phyloP scores from a whole-genome alignment of 2,329 filamentous ascomycete species.

The Trichophyton rubrum region DNA sequence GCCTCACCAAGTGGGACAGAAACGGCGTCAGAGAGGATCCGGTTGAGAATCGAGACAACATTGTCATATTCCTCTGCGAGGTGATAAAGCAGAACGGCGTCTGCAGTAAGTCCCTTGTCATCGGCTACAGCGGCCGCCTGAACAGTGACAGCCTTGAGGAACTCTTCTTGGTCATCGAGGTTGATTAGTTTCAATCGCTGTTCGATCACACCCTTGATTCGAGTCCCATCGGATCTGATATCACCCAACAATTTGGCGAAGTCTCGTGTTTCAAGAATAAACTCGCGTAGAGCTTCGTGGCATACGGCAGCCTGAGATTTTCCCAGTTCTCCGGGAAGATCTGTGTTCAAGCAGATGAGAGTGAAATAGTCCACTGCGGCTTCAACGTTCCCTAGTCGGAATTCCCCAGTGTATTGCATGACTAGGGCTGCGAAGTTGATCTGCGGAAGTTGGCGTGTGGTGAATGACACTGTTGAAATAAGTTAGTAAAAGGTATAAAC shows the following conservation, averaged over 20 bases:
- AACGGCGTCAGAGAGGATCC: slow-evolving; percentile 78
- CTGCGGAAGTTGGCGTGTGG: slow-evolving; percentile 49
- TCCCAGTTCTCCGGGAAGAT: slow-evolving; percentile 61
- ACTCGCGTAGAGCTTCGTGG: slow-evolving; percentile 82
- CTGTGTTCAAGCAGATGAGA: slow-evolving; percentile 81
- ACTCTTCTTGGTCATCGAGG: slow-evolving; percentile 65
- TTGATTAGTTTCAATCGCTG: slow-evolving; percentile 70
- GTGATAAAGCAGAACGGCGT: slow-evolving; percentile 89
- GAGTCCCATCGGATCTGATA: slow-evolving; percentile 70
- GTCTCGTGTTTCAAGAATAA: slow-evolving; percentile 91
- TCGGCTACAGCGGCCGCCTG: slow-evolving; percentile 88
- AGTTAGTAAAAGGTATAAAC: slow-evolving; percentile 6
- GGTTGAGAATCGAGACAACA: slow-evolving; percentile 81
- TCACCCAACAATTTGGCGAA: slow-evolving; percentile 91
- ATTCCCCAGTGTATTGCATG: slow-evolving; percentile 90
- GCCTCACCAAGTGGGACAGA: slow-evolving; percentile 65
- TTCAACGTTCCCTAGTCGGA: slow-evolving; percentile 77
- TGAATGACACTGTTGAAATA: slow-evolving; percentile 39
- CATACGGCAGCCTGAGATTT: slow-evolving; percentile 69
- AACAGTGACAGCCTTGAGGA: slow-evolving; percentile 81
- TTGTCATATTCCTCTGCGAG: slow-evolving; percentile 90
- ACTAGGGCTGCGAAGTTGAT: slow-evolving; percentile 91
- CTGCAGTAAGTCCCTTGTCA: slow-evolving; percentile 82
- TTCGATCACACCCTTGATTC: slow-evolving; percentile 78
- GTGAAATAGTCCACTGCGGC: slow-evolving; percentile 88